Evolutionary conservation across 2,329 filamentous ascomycete genomes (phyloP), one percentile per base, ranked within the genome.

Genomic region (Thermoascus crustaceus): DNA sequence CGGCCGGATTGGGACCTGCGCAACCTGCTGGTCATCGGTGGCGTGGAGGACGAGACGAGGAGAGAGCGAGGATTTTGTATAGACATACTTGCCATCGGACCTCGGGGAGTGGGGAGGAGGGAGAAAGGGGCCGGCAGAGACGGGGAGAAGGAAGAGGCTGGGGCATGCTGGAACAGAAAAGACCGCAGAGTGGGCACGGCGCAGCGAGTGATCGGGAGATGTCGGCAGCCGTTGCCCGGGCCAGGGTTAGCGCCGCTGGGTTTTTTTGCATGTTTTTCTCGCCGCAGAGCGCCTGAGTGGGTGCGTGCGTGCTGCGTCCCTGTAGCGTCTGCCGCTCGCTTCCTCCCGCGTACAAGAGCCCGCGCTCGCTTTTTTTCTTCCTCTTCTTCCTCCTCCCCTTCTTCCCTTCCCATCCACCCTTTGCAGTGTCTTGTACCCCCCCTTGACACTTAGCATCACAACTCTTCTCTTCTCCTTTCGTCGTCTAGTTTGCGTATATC

Each of bases 351-450:
- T 56, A 56, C 53, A 55, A 57, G 51, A 57, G 54, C 45, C 46
- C 48, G 50, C 47, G 38, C 44, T 52, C 44, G 44, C 45, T 58
- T 52, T 56, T 57, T 58, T 58, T 58, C 47, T 54, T 48, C 42
- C 47, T 52, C 49, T 53, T 53, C 47, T 59, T 60, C 52, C 60
- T 58, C 62, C 59, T 63, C 61, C 57, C 57, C 56, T 61, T 61
- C 61, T 61, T 57, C 58, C 63, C 54, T 53, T 52, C 51, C 53
- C 63, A 71, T 45, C 44, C 46, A 48, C 51, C 42, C 44, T 50
- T 47, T 45, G 46, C 47, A 48, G 54, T 52, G 51, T 51, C 43
- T 50, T 43, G 39, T 52, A 47, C 49, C 50, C 56, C 52, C 53
- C 53, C 54, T 57, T 47, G 31, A 35, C 43, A 45, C 42, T 46